A percentile compares a stretch with the other conserved stretches of the same genome.
Conservation (phyloP, 495 filamentous ascomycete genomes). For the Pseudomonodictys pantanalensis region DNA sequence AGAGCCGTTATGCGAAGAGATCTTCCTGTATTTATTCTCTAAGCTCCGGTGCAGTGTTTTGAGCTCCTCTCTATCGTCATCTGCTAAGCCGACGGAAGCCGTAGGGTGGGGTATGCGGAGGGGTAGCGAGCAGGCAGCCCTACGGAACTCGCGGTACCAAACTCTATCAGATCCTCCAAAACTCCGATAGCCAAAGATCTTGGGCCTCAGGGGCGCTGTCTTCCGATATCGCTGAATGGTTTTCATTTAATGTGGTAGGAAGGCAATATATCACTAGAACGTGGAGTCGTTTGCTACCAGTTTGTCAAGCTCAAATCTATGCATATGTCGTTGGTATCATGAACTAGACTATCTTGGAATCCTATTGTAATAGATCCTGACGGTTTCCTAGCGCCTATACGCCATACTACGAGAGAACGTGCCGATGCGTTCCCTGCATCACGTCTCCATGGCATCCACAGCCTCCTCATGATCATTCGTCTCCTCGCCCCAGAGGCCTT, state of each 20-base stretch:
- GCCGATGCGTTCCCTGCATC: neutral
- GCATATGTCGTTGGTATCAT: neutral
- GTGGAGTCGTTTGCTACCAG: too few species aligned
- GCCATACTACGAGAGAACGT: neutral
- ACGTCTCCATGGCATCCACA: constrained; percentile 42
- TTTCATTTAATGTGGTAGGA: neutral
- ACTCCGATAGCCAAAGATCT: too few species aligned
- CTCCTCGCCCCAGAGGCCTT: constrained; percentile 82
- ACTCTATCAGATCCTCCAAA: too few species aligned
- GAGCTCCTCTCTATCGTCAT: too few species aligned
- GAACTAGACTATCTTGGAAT: neutral
- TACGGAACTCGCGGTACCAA: too few species aligned
- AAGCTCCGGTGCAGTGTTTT: constrained; percentile 6
- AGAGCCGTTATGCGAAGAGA: too few species aligned
- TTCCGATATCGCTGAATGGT: neutral
- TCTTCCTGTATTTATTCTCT: too few species aligned
- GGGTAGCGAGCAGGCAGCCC: neutral
- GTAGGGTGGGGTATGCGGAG: constrained; percentile 12
- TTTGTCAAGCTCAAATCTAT: too few species aligned
- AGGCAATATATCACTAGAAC: too few species aligned
- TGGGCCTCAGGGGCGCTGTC: too few species aligned
- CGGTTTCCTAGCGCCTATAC: too few species aligned
- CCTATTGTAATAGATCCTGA: neutral
- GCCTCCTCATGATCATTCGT: constrained; percentile 40
- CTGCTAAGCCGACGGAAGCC: constrained; percentile 30